phyloP scores from a whole-genome alignment of 257 asterid species.

The Osmanthus fragrans region DNA sequence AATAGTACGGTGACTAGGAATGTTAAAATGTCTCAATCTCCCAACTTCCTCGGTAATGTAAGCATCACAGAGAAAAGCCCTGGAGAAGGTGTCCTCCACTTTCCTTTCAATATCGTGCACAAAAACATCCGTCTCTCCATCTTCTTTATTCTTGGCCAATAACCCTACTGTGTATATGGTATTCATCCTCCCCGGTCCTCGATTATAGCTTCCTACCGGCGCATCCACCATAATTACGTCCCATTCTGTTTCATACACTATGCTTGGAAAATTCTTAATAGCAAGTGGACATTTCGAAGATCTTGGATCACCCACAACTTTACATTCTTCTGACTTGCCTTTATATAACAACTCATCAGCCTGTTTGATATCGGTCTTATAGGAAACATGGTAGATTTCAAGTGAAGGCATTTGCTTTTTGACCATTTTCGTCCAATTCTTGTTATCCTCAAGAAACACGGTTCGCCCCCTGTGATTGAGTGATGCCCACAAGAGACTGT shows the following conservation, averaged over 20 bases:
- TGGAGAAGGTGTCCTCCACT: constrained; percentile 37
- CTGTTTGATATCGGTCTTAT: constrained; percentile 28
- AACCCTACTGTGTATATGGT: constrained; percentile 40
- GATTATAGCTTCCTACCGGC: constrained; percentile 18
- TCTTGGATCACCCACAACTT: constrained; percentile 33
- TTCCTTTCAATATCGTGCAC: constrained; percentile 38
- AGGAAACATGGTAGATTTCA: constrained; percentile 31
- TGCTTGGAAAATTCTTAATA: constrained; percentile 28
- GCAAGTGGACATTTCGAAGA: constrained; percentile 34
- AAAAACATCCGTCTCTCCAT: constrained; percentile 34
- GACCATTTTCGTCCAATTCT: constrained; percentile 23
- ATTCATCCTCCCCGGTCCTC: constrained; percentile 37
- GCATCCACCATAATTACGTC: constrained; percentile 50
- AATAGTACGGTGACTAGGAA: constrained; percentile 32
- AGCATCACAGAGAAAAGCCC: constrained; percentile 35
- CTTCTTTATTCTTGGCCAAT: constrained; percentile 28
- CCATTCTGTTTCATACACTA: constrained; percentile 38
- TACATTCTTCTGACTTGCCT: constrained; percentile 28
- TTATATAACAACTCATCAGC: constrained; percentile 24
- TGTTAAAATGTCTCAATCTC: constrained; percentile 30
- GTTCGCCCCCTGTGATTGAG: constrained; percentile 41
- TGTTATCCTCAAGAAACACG: constrained; percentile 35
- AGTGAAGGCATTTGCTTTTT: constrained; percentile 25
- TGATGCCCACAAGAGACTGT: constrained; percentile 42
- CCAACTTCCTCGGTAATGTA: constrained; percentile 25